Evolutionary conservation across 1,284 basidiomycete genomes (phyloP).

Genomic region (Sporisorium reilianum): DNA sequence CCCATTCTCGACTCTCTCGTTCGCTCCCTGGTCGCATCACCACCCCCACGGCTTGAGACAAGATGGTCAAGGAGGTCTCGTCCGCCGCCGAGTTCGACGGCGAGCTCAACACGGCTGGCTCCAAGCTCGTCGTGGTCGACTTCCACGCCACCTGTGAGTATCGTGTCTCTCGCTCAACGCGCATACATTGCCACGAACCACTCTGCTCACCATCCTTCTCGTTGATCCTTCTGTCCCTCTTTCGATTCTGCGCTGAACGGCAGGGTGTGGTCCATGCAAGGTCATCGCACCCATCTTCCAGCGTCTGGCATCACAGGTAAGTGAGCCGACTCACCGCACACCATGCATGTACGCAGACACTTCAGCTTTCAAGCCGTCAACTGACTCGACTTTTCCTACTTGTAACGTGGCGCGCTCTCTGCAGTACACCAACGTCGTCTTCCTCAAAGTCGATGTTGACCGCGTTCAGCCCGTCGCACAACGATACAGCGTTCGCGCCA

Average conservation of each 20-base stretch:
- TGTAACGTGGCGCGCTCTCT: background rate
- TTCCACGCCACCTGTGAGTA: constrained; percentile 53
- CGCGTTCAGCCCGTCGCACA: constrained; percentile 69
- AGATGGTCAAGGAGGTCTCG: constrained; percentile 49
- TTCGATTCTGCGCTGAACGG: background rate
- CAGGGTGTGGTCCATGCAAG: constrained; percentile 56
- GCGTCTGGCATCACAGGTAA: constrained; percentile 32
- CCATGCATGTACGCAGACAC: constrained; percentile 15
- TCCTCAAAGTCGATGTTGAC: constrained; percentile 72
- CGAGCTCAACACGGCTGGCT: constrained; percentile 40
- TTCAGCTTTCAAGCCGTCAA: background rate
- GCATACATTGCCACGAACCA: background rate
- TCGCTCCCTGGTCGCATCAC: background rate
- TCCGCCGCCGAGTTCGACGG: constrained; percentile 45
- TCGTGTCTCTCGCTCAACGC: background rate
- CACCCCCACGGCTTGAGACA: constrained; percentile 11
- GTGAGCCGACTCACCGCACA: constrained; percentile 4
- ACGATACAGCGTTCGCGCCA: constrained; percentile 70
- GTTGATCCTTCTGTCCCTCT: no score
- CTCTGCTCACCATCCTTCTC: background rate
- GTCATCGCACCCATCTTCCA: constrained; percentile 46
- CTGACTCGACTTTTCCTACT: background rate
- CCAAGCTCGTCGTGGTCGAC: constrained; percentile 53
- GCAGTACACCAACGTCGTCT: constrained; percentile 48
- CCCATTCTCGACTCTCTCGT: background rate